Conservation (phyloP, 192 early-diverging fungal genomes). For the Backusella psychrophila region DNA sequence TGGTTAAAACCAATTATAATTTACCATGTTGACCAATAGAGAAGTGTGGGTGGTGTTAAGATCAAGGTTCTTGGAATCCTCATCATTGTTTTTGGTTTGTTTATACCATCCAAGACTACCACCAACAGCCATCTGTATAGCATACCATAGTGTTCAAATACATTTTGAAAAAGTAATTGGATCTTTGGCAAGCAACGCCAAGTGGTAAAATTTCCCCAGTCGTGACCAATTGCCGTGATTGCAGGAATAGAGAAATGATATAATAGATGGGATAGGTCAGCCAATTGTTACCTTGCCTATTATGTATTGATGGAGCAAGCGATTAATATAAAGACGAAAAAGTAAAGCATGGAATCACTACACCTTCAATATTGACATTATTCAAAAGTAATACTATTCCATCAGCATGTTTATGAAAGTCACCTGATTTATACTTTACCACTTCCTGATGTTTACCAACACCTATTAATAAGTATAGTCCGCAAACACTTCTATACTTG, state of each 20-base stretch:
- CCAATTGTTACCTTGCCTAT: too few relatives aligned
- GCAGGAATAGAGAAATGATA: slow-evolving; percentile 47
- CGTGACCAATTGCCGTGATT: slow-evolving; percentile 59
- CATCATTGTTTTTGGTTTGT: slow-evolving; percentile 22
- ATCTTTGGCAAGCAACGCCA: slow-evolving; percentile 37
- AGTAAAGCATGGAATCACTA: too few relatives aligned
- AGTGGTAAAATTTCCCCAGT: slow-evolving; percentile 57
- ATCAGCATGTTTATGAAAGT: too few relatives aligned
- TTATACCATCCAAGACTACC: slow-evolving; percentile 54
- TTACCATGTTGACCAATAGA: slow-evolving; percentile 18
- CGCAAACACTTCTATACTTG: too few relatives aligned
- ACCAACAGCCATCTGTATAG: slow-evolving; percentile 35
- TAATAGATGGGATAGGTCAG: slow-evolving; percentile 55
- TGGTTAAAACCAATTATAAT: not conserved
- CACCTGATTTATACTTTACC: too few relatives aligned
- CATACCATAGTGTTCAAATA: slow-evolving; percentile 46
- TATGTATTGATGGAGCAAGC: too few relatives aligned
- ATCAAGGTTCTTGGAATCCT: slow-evolving; percentile 13
- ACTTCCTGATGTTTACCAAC: too few relatives aligned
- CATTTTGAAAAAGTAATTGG: not conserved
- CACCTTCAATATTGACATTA: too few relatives aligned
- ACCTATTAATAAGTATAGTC: too few relatives aligned
- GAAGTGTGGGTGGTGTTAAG: not conserved
- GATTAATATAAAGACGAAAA: too few relatives aligned
- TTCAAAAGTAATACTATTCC: too few relatives aligned